phyloP scores from a whole-genome alignment of 2,329 filamentous ascomycete species.

The Pestalotiopsis sp. region DNA sequence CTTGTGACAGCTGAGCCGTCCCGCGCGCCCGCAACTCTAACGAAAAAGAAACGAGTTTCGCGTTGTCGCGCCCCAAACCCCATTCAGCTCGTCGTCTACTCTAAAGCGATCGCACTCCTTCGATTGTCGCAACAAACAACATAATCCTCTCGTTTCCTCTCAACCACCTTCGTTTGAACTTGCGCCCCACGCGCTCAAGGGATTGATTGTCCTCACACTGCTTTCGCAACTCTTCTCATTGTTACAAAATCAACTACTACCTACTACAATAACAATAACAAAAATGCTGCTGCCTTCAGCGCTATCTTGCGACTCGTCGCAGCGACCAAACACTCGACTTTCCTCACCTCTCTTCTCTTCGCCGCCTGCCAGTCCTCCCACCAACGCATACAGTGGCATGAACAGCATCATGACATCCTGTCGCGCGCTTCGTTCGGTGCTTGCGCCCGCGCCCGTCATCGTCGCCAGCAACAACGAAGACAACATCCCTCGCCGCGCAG shows the following conservation, averaged over 20 bases:
- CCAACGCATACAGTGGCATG: slow-evolving; percentile 48
- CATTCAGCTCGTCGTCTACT: background rate
- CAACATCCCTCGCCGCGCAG: slow-evolving; percentile 27
- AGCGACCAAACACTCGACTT: slow-evolving; percentile 45
- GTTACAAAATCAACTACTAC: background rate
- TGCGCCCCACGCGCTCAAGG: background rate
- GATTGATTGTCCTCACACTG: background rate
- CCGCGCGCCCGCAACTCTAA: slow-evolving; percentile 1
- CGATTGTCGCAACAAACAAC: background rate
- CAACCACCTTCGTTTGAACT: background rate
- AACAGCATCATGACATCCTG: slow-evolving; percentile 62
- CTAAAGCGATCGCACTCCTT: background rate
- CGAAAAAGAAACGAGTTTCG: background rate
- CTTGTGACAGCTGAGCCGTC: slow-evolving; percentile 2
- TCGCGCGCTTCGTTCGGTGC: slow-evolving; percentile 62
- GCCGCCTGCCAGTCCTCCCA: slow-evolving; percentile 59
- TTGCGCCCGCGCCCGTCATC: slow-evolving; percentile 40
- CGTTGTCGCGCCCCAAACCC: background rate
- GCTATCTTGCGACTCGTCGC: slow-evolving; percentile 59
- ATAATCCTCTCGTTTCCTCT: background rate
- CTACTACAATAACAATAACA: slow-evolving; percentile 10
- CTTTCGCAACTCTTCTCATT: background rate
- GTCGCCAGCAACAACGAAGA: slow-evolving; percentile 20
- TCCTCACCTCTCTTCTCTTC: slow-evolving; percentile 57
- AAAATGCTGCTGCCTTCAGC: slow-evolving; percentile 63